Conservation (phyloP, 2,329 filamentous ascomycete species). For the Cytospora schulzeri region DNA sequence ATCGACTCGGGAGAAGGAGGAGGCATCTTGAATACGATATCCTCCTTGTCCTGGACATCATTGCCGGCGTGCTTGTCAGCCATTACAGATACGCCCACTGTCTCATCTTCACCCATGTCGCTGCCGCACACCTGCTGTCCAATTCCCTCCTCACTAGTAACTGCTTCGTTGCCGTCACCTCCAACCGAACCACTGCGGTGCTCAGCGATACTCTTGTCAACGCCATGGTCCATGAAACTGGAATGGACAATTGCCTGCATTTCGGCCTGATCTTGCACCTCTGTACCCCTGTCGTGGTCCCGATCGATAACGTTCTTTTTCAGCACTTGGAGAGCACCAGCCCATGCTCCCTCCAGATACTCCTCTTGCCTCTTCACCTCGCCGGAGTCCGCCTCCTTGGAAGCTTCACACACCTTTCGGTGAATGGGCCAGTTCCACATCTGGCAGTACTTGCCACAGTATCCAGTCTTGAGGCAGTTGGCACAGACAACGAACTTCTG, state of each 20-base stretch:
- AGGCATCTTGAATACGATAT: not conserved
- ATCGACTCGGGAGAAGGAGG: not conserved
- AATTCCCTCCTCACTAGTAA: not conserved
- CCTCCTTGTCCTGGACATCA: not conserved
- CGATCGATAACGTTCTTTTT: not conserved
- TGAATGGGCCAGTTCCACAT: constrained; percentile 16
- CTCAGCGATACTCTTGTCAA: not conserved
- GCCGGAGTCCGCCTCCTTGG: not conserved
- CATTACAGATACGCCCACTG: not conserved
- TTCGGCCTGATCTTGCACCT: not conserved
- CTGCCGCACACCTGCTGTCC: not conserved
- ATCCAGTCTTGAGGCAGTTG: constrained; percentile 7
- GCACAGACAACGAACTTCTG: constrained; percentile 10
- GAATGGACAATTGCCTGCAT: not conserved
- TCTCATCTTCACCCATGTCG: not conserved
- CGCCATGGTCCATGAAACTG: not conserved
- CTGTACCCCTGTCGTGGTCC: not conserved
- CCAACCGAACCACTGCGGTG: not conserved
- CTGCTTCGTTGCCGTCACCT: not conserved
- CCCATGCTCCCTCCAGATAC: constrained; percentile 7
- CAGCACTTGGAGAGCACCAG: constrained; percentile 5
- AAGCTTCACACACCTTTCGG: not conserved
- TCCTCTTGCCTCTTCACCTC: not conserved
- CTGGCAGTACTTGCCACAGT: constrained; percentile 25
- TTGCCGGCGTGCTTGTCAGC: not conserved